A percentile compares a stretch with the other conserved stretches of the same genome.
Conservation (phyloP, 1,284 basidiomycete species). For the Gymnopus androsaceus region DNA sequence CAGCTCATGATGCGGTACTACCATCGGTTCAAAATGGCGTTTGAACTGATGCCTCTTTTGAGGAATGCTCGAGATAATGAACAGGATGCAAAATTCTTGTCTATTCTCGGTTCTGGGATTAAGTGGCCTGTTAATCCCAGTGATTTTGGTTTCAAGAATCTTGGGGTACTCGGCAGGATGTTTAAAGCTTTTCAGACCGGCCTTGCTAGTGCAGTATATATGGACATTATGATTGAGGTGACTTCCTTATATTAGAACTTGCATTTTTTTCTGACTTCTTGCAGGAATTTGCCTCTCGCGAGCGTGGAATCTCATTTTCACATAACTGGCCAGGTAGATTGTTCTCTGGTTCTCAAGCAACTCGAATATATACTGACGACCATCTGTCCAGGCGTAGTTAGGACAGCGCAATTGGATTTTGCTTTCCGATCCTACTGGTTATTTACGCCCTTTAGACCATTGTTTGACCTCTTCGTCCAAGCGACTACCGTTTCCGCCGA, state of each 20-base stretch:
- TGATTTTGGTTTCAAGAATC: slow-evolving; percentile 14
- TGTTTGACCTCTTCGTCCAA: slow-evolving; percentile 3
- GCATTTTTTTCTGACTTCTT: background rate
- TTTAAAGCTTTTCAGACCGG: background rate
- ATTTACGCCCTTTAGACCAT: background rate
- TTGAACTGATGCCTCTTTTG: slow-evolving; percentile 12
- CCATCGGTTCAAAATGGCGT: slow-evolving; percentile 16
- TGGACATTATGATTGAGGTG: slow-evolving; percentile 16
- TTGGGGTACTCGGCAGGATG: slow-evolving; percentile 1
- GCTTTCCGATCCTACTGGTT: slow-evolving; percentile 1
- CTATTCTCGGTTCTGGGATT: slow-evolving; percentile 10
- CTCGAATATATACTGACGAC: too few relatives aligned
- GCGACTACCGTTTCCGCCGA: slow-evolving; percentile 6
- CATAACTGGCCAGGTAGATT: too few relatives aligned
- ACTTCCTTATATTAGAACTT: background rate
- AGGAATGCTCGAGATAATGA: slow-evolving; percentile 9
- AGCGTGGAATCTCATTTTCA: slow-evolving; percentile 15
- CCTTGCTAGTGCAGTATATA: slow-evolving; percentile 11
- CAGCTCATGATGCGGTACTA: slow-evolving; percentile 13
- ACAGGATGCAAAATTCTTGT: slow-evolving; percentile 12
- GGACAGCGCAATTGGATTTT: slow-evolving; percentile 15
- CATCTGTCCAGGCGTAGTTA: slow-evolving; percentile 14
- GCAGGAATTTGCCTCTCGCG: slow-evolving; percentile 16
- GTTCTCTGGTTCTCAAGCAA: too few relatives aligned
- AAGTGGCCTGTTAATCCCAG: slow-evolving; percentile 5